Evolutionary conservation across 2,329 filamentous ascomycete genomes (phyloP).

Genomic region (Cercospora zeae-maydis): DNA sequence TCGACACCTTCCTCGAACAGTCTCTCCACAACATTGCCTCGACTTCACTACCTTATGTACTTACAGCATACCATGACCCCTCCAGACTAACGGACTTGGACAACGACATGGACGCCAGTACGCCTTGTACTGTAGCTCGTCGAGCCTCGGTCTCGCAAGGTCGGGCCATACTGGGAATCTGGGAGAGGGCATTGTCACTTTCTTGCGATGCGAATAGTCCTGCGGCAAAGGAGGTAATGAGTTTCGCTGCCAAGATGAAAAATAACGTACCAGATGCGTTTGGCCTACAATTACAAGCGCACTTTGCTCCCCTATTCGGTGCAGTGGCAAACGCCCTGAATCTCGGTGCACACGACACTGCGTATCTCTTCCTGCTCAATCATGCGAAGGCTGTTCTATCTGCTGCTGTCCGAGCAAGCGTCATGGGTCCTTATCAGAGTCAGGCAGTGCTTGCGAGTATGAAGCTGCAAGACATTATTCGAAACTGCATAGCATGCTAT

Average conservation of each 20-base stretch:
- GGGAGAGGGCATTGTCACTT: conserved; percentile 52
- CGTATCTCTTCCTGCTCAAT: conserved; percentile 71
- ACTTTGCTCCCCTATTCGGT: conserved; percentile 69
- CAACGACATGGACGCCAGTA: conserved; percentile 71
- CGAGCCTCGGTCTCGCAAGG: conserved; percentile 74
- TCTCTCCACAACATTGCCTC: conserved; percentile 69
- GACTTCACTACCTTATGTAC: conserved; percentile 70
- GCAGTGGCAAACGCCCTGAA: conserved; percentile 61
- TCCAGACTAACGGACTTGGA: conserved; percentile 56
- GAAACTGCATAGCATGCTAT: conserved; percentile 52
- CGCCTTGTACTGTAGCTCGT: conserved; percentile 74
- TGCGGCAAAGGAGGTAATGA: conserved; percentile 16
- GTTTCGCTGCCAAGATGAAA: conserved; percentile 28
- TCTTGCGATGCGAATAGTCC: conserved; percentile 9
- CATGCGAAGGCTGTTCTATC: conserved; percentile 74
- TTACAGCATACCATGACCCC: conserved; percentile 62
- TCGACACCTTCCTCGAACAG: conserved; percentile 64
- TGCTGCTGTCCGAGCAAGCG: conserved; percentile 70
- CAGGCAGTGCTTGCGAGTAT: conserved; percentile 66
- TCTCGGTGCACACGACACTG: conserved; percentile 59
- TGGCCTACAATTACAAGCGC: conserved; percentile 46
- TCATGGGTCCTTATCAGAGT: conserved; percentile 77
- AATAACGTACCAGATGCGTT: conserved; percentile 17
- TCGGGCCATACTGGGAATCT: conserved; percentile 68
- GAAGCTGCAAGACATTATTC: conserved; percentile 57